Conservation (phyloP, 1,284 basidiomycete species). For the Puccinia horiana region DNA sequence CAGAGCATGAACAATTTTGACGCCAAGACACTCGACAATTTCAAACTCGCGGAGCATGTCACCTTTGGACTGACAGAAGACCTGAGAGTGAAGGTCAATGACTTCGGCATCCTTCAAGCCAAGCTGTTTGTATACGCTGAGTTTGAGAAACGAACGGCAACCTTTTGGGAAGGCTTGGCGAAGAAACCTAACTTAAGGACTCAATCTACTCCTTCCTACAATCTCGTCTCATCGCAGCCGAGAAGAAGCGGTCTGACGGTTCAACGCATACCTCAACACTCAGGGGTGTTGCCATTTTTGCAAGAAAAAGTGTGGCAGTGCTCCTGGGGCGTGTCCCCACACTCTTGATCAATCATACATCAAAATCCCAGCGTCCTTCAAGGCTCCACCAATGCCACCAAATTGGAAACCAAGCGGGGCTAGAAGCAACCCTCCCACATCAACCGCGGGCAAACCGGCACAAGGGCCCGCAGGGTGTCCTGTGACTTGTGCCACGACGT, state of each 20-base stretch:
- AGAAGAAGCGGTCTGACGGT: neutral
- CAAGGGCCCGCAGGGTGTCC: neutral
- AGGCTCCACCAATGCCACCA: neutral
- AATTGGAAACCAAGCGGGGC: neutral
- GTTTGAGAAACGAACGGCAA: neutral
- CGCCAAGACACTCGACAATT: neutral
- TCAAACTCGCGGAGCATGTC: neutral
- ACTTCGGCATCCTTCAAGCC: neutral
- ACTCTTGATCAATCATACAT: neutral
- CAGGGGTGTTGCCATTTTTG: slow-evolving; percentile 18
- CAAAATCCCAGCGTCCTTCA: neutral
- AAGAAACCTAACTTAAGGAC: too few species aligned
- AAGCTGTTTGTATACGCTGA: neutral
- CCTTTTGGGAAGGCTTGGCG: neutral
- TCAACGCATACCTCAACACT: neutral
- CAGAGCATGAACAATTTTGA: slow-evolving; percentile 15
- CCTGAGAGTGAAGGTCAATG: neutral
- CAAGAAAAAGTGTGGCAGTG: slow-evolving; percentile 5
- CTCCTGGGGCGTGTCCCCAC: neutral
- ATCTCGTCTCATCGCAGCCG: too few species aligned
- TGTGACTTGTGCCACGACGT: neutral
- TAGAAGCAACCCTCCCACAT: neutral
- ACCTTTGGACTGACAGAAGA: neutral
- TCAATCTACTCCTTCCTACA: too few species aligned
- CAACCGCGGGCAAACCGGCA: neutral